Evolutionary conservation across 2,329 filamentous ascomycete species (phyloP).

Genomic region (Graphilbum ipis-grandicollis): DNA sequence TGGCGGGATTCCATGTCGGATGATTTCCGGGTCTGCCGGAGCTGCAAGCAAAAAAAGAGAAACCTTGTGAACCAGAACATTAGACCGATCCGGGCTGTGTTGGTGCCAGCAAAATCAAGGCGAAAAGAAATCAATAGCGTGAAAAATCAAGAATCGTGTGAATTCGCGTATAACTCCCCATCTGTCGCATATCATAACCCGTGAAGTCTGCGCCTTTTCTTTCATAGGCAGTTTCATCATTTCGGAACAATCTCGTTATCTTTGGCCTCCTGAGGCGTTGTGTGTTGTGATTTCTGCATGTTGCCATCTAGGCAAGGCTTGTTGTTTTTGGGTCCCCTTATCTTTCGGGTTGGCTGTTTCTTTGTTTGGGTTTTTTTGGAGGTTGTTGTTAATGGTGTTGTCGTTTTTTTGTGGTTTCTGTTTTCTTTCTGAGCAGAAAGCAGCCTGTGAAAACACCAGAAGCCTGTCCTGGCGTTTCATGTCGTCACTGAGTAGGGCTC

Average conservation of each 20-base stretch:
- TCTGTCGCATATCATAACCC: neutral
- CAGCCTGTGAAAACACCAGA: slow-evolving; percentile 4
- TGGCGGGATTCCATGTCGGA: neutral
- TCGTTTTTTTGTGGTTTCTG: neutral
- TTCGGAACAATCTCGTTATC: too few species aligned
- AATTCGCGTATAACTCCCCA: neutral
- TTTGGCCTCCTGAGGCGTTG: too few species aligned
- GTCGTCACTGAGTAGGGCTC: slow-evolving; percentile 7
- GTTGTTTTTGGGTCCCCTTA: too few species aligned
- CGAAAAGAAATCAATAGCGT: too few species aligned
- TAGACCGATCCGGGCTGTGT: neutral
- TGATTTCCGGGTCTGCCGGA: slow-evolving; percentile 10
- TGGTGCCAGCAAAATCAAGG: neutral
- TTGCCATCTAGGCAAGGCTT: too few species aligned
- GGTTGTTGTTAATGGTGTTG: too few species aligned
- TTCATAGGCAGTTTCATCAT: neutral
- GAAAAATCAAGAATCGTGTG: neutral
- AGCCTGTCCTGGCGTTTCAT: slow-evolving; percentile 3
- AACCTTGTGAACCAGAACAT: neutral
- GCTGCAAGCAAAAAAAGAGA: slow-evolving; percentile 23
- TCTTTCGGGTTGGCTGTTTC: neutral
- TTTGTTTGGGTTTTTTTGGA: neutral
- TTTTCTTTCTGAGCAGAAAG: neutral
- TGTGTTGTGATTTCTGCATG: too few species aligned
- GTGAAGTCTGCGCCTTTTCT: neutral